Conservation (phyloP, 345 rosid species). For the Ceriops tagal region DNA sequence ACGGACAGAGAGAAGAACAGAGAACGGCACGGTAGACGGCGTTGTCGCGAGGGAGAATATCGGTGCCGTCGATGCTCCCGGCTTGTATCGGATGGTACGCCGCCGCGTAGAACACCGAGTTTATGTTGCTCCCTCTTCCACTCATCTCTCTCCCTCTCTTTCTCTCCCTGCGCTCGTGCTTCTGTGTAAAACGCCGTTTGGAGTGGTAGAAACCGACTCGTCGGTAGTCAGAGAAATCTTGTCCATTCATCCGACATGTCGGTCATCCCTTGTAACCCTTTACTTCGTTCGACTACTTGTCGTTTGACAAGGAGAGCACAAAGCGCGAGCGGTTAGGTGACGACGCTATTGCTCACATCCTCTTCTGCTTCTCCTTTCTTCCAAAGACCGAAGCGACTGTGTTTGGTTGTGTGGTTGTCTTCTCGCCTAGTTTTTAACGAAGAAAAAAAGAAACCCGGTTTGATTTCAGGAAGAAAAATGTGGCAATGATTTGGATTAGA, state of each 20-base stretch:
- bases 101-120: slow-evolving; percentile 78
- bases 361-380: neutral
- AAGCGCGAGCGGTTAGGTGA: too few species aligned
- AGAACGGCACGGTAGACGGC: slow-evolving; percentile 75
- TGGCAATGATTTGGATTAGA: slow-evolving; percentile 17
- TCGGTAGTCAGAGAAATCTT: too few species aligned
- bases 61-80: slow-evolving; percentile 96
- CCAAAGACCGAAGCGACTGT: neutral
- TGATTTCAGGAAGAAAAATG: neutral
- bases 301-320: too few species aligned
- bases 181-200: too few species aligned
- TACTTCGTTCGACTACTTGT: too few species aligned
- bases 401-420: neutral
- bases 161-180: too few species aligned
- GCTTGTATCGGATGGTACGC: slow-evolving; percentile 92
- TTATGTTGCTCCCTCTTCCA: slow-evolving; percentile 19
- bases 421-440: slow-evolving; percentile 20
- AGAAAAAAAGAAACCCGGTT: neutral
- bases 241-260: too few species aligned
- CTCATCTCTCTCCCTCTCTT: neutral
- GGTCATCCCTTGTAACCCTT: too few species aligned
- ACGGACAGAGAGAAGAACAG: slow-evolving; percentile 85
- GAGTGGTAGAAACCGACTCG: too few species aligned
- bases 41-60: slow-evolving; percentile 71
- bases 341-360: too few species aligned